A percentile compares a stretch with the other conserved stretches of the same genome.
Evolutionary conservation across 2,329 filamentous ascomycete genomes (phyloP).

Genomic region (Ophiostoma populinum): DNA sequence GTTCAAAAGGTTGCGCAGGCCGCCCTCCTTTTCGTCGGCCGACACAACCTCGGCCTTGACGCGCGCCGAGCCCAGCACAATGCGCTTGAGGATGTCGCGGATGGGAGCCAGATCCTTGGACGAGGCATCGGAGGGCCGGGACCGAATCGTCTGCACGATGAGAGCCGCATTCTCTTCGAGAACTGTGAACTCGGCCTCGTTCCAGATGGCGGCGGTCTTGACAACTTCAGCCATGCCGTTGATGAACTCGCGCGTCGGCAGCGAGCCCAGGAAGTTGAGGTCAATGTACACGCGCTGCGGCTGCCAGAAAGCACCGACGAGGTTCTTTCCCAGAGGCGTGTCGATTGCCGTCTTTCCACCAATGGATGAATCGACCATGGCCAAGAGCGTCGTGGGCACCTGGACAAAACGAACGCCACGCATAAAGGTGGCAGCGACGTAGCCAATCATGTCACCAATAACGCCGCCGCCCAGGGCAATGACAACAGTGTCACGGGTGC

Average conservation of each 20-base stretch:
- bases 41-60: slow-evolving; percentile 94
- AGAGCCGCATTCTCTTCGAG: slow-evolving; percentile 66
- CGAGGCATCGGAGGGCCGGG: slow-evolving; percentile 22
- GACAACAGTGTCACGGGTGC: slow-evolving; percentile 85
- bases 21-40: slow-evolving; percentile 83
- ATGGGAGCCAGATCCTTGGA: slow-evolving; percentile 52
- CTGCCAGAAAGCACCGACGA: slow-evolving; percentile 94
- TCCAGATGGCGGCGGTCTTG: slow-evolving; percentile 94
- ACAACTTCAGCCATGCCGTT: slow-evolving; percentile 98
- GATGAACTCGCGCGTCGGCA: slow-evolving; percentile 83
- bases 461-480: slow-evolving; percentile 91
- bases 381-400: slow-evolving; percentile 81
- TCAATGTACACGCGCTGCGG: slow-evolving; percentile 90
- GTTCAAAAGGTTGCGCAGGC: slow-evolving; percentile 84
- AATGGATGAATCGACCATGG: slow-evolving; percentile 98
- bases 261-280: slow-evolving; percentile 73
- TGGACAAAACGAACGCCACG: slow-evolving; percentile 90
- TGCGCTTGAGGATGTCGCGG: slow-evolving; percentile 50
- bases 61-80: slow-evolving; percentile 77
- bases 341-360: slow-evolving; percentile 98
- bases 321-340: slow-evolving; percentile 86
- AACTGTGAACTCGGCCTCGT: slow-evolving; percentile 68
- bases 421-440: slow-evolving; percentile 97
- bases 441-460: slow-evolving; percentile 95
- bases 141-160: slow-evolving; percentile 57